Base-by-base conservation (phyloP, 1,139 yeast genomes). In the Candida glucosophila region DNA sequence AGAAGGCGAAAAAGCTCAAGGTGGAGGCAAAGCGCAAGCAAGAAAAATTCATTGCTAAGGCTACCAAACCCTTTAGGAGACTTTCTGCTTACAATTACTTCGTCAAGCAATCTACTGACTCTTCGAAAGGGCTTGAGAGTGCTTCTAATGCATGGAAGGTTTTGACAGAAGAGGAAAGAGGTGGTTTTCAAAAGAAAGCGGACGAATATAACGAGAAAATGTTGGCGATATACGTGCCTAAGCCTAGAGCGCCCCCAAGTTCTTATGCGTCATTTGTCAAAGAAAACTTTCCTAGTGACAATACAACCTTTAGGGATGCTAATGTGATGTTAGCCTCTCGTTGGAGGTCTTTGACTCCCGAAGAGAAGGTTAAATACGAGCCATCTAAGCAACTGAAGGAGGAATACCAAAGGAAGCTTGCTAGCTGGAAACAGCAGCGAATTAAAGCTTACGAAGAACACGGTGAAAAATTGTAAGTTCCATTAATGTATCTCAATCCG, bases 181-280 rank as follows among this genome's bases (percentile, higher is more conserved):
- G 39, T 8, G 28, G 25, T 4, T 58, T 30, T 32, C 29, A 39
- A 14, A 36, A 29, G 4, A 41, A 47, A 27, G 59, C 60, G 12
- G 48, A 46, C 12, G 47, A 39, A 17, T 39, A 38, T 35, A 58
- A 61, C 34, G 52, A 42, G 5, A 48, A 48, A 27, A 41, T 41
- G 26, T 32, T 37, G 24, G 31, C 46, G 23, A 34, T 44, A 8
- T 59, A 40, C 37, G 42, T 49, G 3, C 59, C 64, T 5, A 55
- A 52, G 34, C 69, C 67, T 24, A 52, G 49, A 31, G 39, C 44
- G 8, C 61, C 65, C 3, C 42, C 50, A 4, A 34, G 34, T 22
- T 49, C 50, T 5, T 61, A 50, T 39, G 56, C 62, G 17, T 37
- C 41, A 16, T 63, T 37, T 29, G 44, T 60, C 20, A 44, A 52